phyloP scores from a whole-genome alignment of 768 basidiomycete species.

The Cubamyces sp. region DNA sequence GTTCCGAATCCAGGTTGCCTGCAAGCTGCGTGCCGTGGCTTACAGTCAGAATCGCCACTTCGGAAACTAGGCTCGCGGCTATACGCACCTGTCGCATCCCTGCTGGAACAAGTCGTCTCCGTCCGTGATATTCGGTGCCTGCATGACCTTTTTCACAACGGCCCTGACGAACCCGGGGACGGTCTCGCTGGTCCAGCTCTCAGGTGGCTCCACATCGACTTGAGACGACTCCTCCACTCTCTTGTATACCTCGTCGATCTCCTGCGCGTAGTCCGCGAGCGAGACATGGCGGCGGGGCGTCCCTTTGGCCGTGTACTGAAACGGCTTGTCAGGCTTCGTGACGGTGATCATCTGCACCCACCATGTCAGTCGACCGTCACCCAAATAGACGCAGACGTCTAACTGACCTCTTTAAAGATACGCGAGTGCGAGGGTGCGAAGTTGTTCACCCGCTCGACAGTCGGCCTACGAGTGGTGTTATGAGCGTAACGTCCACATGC shows the following conservation, averaged over 20 bases:
- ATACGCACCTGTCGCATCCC: slow-evolving; percentile 44
- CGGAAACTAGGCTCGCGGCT: not conserved
- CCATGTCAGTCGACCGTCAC: not conserved
- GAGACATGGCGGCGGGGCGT: slow-evolving; percentile 33
- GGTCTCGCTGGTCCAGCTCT: slow-evolving; percentile 30
- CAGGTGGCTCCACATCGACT: slow-evolving; percentile 35
- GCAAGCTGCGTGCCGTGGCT: slow-evolving; percentile 26
- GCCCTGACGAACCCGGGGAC: slow-evolving; percentile 36
- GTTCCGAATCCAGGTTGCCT: slow-evolving; percentile 41
- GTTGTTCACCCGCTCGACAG: slow-evolving; percentile 31
- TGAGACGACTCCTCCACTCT: slow-evolving; percentile 39
- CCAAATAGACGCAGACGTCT: not conserved
- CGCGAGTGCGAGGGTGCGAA: slow-evolving; percentile 35
- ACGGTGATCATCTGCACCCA: slow-evolving; percentile 39
- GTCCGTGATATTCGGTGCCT: slow-evolving; percentile 34
- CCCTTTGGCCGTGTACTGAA: slow-evolving; percentile 37
- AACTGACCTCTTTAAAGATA: slow-evolving; percentile 39
- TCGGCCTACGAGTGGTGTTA: slow-evolving; percentile 25
- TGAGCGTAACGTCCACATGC: not conserved
- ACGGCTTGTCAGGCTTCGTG: slow-evolving; percentile 33
- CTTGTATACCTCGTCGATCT: slow-evolving; percentile 44
- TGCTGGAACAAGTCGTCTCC: slow-evolving; percentile 44
- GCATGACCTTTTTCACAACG: slow-evolving; percentile 41
- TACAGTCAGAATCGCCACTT: not conserved
- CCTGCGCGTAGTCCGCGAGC: slow-evolving; percentile 39